A percentile compares a stretch with the other conserved stretches of the same genome.
Evolutionary conservation across 768 basidiomycete species (phyloP).

Genomic region (Mycena metata): DNA sequence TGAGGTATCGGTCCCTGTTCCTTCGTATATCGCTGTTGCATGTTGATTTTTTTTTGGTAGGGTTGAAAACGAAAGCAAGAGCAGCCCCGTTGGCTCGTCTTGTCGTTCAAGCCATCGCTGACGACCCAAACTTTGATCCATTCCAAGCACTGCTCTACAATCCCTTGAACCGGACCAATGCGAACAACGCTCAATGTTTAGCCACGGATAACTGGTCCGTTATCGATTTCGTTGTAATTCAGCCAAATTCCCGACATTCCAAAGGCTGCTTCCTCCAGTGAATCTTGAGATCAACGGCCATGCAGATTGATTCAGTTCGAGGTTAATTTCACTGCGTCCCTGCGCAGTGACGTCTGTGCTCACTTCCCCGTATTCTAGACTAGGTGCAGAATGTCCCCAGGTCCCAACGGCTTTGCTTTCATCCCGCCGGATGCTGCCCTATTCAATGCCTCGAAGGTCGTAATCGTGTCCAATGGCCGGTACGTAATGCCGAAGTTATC

Average conservation of each 20-base stretch:
- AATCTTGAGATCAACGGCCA: conserved; percentile 60
- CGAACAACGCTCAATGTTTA: conserved; percentile 58
- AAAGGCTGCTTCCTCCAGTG: conserved; percentile 54
- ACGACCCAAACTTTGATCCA: conserved; percentile 52
- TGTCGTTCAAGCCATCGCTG: conserved; percentile 57
- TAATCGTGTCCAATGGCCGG: conserved; percentile 69
- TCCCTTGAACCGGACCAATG: conserved; percentile 62
- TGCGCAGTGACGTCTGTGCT: background rate
- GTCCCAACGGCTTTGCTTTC: conserved; percentile 41
- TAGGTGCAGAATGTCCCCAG: conserved; percentile 61
- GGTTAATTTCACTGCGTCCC: conserved; percentile 39
- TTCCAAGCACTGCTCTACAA: conserved; percentile 61
- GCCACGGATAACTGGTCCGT: conserved; percentile 56
- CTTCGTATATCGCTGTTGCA: background rate
- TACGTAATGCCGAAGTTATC: conserved; percentile 10
- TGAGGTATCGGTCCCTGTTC: conserved; percentile 36
- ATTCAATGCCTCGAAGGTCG: conserved; percentile 63
- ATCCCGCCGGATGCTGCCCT: conserved; percentile 59
- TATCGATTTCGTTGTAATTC: background rate
- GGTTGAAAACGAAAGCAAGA: conserved; percentile 64
- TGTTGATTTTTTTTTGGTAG: background rate
- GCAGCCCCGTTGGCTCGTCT: conserved; percentile 64
- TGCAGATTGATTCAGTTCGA: conserved; percentile 65
- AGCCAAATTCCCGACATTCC: background rate
- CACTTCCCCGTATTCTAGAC: conserved; percentile 41